Base-by-base conservation (phyloP, 2,329 filamentous ascomycete genomes). In the Stromatinia cepivora region DNA sequence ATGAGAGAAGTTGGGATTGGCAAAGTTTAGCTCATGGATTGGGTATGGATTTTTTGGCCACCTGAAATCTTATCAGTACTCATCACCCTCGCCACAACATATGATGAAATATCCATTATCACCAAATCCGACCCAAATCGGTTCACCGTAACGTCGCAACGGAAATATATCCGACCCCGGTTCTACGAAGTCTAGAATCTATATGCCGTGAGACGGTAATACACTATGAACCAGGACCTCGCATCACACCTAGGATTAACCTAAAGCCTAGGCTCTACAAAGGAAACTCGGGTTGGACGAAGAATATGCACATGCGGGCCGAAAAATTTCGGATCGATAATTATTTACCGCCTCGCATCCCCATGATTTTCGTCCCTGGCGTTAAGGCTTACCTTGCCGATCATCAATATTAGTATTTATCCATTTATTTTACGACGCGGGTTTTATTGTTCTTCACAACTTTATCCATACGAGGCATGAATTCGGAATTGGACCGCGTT, bases 1-100 rank as follows among this genome's bases (percentile, higher is more conserved):
- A 89, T 63, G 88, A 86, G 84, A 74, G 81, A 36, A 81, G 82
- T 25, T 90, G 88, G 88, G 88, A 90, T 76, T 90, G 87, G 87
- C 87, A 89, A 71, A 80, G 80, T 4, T 82, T 89, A 39, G 86
- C 87, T 1, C 79, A 81, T 66, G 75, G 80, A 10, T 82, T 88
- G 78, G 82, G 81, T 0, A 80, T 88, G 48, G 84, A 88, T 77
- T 88, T 88, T 73, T 79, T 87, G 42, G 77, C 75, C 20, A 78
- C 77, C 28, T 78, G 73, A 77, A 59, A 31, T 28, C 25, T 25
- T 11, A n/a, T 46, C 20, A 25, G 36, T 31, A 4, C 42, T 62
- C 58, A 4, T n/a, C 17, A 46, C 13, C 31, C n/a, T 39, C 11
- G 34, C 48, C 20, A 48, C 42, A 34, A 34, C 9, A 48, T 34